Percentiles rank a stretch among this genome's conserved stretches.
phyloP scores from a whole-genome alignment of 371 early-diverging fungal genomes.

The Mortierella sp. region DNA sequence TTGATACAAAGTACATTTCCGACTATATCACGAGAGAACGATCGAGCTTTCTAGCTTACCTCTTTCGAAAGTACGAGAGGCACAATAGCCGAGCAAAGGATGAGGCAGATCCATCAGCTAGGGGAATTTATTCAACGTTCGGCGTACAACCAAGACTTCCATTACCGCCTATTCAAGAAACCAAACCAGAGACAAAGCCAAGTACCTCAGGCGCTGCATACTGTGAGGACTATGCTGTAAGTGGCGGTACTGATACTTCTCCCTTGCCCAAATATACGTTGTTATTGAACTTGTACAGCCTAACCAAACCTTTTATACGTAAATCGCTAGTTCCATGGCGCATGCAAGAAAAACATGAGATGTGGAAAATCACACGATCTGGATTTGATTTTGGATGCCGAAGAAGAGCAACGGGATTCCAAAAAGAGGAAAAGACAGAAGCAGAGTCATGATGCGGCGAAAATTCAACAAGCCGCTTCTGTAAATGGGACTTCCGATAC shows the following conservation, averaged over 20 bases:
- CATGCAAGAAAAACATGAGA: constrained; percentile 69
- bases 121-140: constrained; percentile 27
- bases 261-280: not conserved
- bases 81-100: constrained; percentile 60
- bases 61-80: constrained; percentile 79
- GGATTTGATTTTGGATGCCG: constrained; percentile 82
- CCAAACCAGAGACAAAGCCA: not conserved
- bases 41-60: constrained; percentile 81
- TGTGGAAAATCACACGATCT: constrained; percentile 86
- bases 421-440: constrained; percentile 40
- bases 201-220: not conserved
- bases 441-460: constrained; percentile 4
- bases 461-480: constrained; percentile 4
- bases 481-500: constrained; percentile 5
- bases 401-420: constrained; percentile 56
- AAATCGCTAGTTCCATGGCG: constrained; percentile 72
- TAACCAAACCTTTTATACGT: not conserved
- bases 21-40: constrained; percentile 73
- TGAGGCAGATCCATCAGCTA: not conserved
- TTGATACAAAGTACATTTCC: constrained; percentile 91
- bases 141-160: constrained; percentile 30
- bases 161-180: constrained; percentile 4
- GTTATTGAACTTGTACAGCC: not conserved
- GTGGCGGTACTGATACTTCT: constrained; percentile 1
- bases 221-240: constrained; percentile 52